A percentile compares a stretch with the other conserved stretches of the same genome.
Conservation (phyloP, 805 yeast genomes). For the Sungouiozyma intestinalis region DNA sequence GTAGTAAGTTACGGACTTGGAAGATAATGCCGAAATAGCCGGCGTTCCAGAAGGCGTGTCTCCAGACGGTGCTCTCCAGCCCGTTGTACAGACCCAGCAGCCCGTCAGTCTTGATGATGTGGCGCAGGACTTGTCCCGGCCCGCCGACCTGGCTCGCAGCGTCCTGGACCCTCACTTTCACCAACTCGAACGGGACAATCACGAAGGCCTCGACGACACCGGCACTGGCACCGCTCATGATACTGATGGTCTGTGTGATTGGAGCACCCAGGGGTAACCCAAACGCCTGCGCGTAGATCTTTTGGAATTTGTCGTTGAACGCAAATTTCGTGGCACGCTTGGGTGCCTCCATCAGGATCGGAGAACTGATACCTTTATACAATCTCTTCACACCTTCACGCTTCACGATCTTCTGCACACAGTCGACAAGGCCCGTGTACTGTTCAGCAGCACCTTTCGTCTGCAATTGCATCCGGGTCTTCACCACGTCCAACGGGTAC, state of each 20-base stretch:
- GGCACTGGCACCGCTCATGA: conserved; percentile 94
- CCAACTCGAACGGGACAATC: conserved; percentile 94
- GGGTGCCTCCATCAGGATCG: conserved; percentile 98
- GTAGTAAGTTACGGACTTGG: conserved; percentile 73
- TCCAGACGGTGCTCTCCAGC: conserved; percentile 92
- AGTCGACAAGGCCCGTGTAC: conserved; percentile 76
- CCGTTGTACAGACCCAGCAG: conserved; percentile 82
- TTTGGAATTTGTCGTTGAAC: conserved; percentile 95
- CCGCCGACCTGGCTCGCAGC: conserved; percentile 55
- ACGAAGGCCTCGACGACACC: conserved; percentile 96
- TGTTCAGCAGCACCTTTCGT: conserved; percentile 22
- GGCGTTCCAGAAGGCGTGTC: conserved; percentile 95
- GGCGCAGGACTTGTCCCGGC: conserved; percentile 68
- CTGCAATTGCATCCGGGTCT: conserved; percentile 89
- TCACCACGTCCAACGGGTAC: conserved; percentile 96
- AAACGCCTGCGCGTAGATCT: conserved; percentile 60
- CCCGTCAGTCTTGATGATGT: conserved; percentile 69
- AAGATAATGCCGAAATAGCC: conserved; percentile 94
- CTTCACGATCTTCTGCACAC: conserved; percentile 70
- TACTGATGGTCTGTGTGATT: conserved; percentile 73
- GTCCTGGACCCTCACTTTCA: conserved; percentile 92
- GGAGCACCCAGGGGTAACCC: conserved; percentile 39
- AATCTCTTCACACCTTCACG: conserved; percentile 77
- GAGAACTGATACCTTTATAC: conserved; percentile 92
- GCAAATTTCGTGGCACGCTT: conserved; percentile 98